Evolutionary conservation across 2,329 filamentous ascomycete species (phyloP), one percentile per base, ranked within the genome.

Genomic region (Clarireedia sp.): DNA sequence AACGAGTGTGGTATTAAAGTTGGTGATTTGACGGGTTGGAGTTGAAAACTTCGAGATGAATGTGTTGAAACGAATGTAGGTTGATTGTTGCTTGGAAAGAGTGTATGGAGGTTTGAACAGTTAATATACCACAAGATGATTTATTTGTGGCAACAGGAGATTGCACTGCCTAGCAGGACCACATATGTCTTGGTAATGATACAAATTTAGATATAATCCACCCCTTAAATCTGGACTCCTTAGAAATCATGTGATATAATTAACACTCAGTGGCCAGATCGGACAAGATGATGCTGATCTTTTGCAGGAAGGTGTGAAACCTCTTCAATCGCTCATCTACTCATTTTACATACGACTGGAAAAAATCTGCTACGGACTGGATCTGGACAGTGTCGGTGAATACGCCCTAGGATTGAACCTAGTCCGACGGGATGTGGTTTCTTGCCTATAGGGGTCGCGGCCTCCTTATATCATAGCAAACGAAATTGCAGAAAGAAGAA

Each of bases 71-170:
- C 52, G 52, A 54, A 43, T 16, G 52, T 54, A 44, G 12, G 45
- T 49, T 54, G 23, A 17, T 40, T 53, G 37, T 23, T 37, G 14
- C 29, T 51, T 52, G 26, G 8, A 49, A 19, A 41, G 41, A 43
- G 17, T 16, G 36, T 41, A 23, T 10, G 40, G 51, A 54, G 51
- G 47, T 48, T 26, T 26, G 37, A 17, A 54, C 26, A 16, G 52
- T 54, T 54, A 47, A 54, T 49, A 54, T 54, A 54, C 52, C 19
- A 21, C 36, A 54, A 33, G 52, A 3, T 50, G 16, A 19, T 54
- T 50, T 54, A 54, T 54, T 50, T 54, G 52, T 49, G 45, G 52
- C 52, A 36, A 54, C 12, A 54, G 37, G 52, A 49, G 33, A 54
- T 54, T 54, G 48, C 52, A 49, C 46, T 49, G 45, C 45, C 52